phyloP scores from a whole-genome alignment of 2,329 filamentous ascomycete species.

The Beauveria bassiana region DNA sequence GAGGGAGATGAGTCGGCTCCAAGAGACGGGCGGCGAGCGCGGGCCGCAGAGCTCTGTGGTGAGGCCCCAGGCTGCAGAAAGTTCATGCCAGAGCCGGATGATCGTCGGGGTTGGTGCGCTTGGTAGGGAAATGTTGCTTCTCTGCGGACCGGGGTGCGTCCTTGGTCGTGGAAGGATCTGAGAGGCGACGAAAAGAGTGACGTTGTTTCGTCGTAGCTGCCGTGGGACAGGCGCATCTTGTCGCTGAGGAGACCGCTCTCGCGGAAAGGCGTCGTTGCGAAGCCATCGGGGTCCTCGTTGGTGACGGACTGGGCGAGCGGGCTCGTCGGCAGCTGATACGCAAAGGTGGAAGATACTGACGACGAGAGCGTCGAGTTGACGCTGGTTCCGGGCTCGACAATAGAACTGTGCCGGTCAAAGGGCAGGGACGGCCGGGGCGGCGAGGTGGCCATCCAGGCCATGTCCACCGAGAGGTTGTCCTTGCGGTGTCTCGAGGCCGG shows the following conservation, averaged over 20 bases:
- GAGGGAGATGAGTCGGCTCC: slow-evolving; percentile 67
- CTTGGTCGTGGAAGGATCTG: slow-evolving; percentile 17
- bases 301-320: slow-evolving; percentile 84
- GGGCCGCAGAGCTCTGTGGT: slow-evolving; percentile 44
- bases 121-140: slow-evolving; percentile 61
- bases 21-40: slow-evolving; percentile 60
- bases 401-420: slow-evolving; percentile 28
- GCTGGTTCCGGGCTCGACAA: slow-evolving; percentile 26
- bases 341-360: slow-evolving; percentile 70
- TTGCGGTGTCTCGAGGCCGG: slow-evolving; percentile 15
- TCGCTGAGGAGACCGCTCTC: slow-evolving; percentile 39
- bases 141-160: slow-evolving; percentile 38
- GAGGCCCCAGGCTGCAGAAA: slow-evolving; percentile 31
- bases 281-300: slow-evolving; percentile 59
- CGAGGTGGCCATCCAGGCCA: slow-evolving; percentile 47
- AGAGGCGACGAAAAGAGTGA: slow-evolving; percentile 31
- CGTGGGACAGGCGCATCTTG: slow-evolving; percentile 41
- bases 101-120: slow-evolving; percentile 70
- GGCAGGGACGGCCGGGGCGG: slow-evolving; percentile 45
- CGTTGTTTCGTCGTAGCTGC: slow-evolving; percentile 55
- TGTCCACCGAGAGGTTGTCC: slow-evolving; percentile 15
- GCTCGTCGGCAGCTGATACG: slow-evolving; percentile 82
- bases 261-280: slow-evolving; percentile 47
- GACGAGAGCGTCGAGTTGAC: slow-evolving; percentile 50
- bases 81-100: slow-evolving; percentile 54